Evolutionary conservation across 140 eudicot genomes (phyloP), one percentile per base, ranked within the genome.

Genomic region (Oenanthe javanica): DNA sequence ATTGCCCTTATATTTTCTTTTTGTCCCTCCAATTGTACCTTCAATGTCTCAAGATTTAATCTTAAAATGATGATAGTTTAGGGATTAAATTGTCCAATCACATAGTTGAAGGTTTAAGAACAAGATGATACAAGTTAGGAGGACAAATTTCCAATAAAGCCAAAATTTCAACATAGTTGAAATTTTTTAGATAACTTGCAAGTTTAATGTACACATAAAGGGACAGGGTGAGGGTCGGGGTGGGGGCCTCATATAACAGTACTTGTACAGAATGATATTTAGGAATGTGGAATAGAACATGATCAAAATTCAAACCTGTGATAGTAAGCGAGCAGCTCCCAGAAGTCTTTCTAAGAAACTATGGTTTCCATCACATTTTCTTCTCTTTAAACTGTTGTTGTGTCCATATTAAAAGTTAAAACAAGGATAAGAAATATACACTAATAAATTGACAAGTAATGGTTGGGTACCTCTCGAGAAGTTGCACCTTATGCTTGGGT

Each of bases 401-500:
- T 31, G 84, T 59, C 31, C 67, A 6, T 18, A 18, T 4, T 5
- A 55, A 2, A 78, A 64, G 36, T 72, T 23, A 27, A 2, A 19
- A 59, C 6, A 19, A 57, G 66, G 66, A 57, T 6, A 21, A 59
- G 1, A 57, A 8, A 4, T 15, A 42, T 19, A 36, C 4, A 25
- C 38, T 36, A 71, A 36, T 36, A 47, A 71, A 19, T 7, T 8
- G 48, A 23, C 42, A 27, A 14, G 0, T 21, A 59, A 21, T 5
- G n/a, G 31, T 1, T 9, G 0, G 4, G 67, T 82, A 90, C 98
- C 97, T 92, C 85, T 92, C 99, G 71, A 91, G 81, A 67, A 92
- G 93, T 63, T 90, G 92, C 79, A 89, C 87, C 85, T 92, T 95
- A 83, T 92, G 97, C 86, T 84, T 89, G 45, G 97, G 89, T 74